Percentiles rank a stretch among this genome's conserved stretches.
These are phyloP conservation scores for Pichia sp. DNA, from an alignment of 1,139 yeast species.

Conservation along the genomic window DNA sequence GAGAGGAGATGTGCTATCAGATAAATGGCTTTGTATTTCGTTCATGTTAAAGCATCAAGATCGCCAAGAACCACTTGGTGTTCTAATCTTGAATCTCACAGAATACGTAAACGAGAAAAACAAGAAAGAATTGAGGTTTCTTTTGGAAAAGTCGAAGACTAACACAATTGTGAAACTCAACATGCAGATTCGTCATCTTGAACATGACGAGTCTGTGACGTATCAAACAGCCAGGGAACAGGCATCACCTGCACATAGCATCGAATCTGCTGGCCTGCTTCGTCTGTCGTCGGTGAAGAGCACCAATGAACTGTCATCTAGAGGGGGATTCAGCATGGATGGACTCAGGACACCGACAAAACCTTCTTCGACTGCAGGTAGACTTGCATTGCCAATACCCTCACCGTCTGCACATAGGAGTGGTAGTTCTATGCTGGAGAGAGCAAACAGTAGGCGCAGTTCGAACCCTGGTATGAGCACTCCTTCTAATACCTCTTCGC, in stretches of 20 bases:
- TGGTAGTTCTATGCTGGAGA: background rate
- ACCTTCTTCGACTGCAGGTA: background rate
- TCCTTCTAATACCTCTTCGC: background rate
- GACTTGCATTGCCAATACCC: background rate
- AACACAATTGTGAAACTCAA: constrained; percentile 65
- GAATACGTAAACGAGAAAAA: constrained; percentile 62
- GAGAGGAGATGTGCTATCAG: constrained; percentile 28
- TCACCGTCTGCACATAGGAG: background rate
- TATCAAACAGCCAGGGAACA: constrained; percentile 1
- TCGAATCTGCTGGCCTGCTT: background rate
- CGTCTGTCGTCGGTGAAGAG: background rate
- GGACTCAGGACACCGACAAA: background rate
- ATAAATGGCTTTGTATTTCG: constrained; percentile 35
- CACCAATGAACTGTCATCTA: background rate
- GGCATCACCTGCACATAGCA: background rate
- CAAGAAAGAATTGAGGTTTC: constrained; percentile 53
- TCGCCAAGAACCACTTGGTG: constrained; percentile 53
- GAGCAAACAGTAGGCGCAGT: background rate
- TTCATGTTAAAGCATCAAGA: constrained; percentile 34
- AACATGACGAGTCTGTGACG: constrained; percentile 6
- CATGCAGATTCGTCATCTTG: constrained; percentile 26
- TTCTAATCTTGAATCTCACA: constrained; percentile 60
- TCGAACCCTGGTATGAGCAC: background rate
- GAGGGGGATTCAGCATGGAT: background rate
- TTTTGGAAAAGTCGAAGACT: constrained; percentile 72